A percentile compares a stretch with the other conserved stretches of the same genome.
Evolutionary conservation across 345 rosid species (phyloP).

Genomic region (Salix koriyanagi): DNA sequence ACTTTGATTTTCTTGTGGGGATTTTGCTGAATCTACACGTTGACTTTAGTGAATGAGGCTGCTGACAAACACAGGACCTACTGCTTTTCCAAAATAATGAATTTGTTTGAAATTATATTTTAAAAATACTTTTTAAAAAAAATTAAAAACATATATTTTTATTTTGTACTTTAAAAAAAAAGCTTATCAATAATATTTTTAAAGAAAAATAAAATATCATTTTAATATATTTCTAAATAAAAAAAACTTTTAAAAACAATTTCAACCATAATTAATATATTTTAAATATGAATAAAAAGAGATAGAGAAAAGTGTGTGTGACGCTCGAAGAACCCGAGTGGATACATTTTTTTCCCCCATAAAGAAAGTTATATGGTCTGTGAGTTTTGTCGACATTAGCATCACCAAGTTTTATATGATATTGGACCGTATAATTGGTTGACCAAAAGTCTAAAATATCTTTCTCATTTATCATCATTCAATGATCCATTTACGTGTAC

Average conservation of each 20-base stretch:
- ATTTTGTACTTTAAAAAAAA: too few species aligned
- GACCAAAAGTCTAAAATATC: conserved; percentile 18
- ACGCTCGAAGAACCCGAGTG: background rate
- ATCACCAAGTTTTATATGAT: background rate
- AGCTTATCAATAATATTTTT: too few species aligned
- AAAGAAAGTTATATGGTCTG: background rate
- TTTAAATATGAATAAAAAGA: too few species aligned
- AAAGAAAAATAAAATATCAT: too few species aligned
- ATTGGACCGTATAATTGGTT: conserved; percentile 17
- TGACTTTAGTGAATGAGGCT: background rate
- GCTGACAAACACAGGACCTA: background rate
- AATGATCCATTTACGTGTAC: background rate
- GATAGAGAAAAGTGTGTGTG: background rate
- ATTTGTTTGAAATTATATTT: too few species aligned
- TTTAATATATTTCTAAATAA: too few species aligned
- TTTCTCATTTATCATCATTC: background rate
- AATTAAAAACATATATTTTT: too few species aligned
- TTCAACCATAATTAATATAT: too few species aligned
- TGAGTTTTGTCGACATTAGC: background rate
- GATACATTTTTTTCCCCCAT: background rate
- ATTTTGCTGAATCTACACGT: background rate
- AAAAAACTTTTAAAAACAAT: too few species aligned
- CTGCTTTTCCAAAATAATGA: background rate
- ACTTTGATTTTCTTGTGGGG: too few species aligned
- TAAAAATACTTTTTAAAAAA: too few species aligned